Base-by-base conservation (phyloP, 148 eudicot genomes). In the Bassia scoparia region DNA sequence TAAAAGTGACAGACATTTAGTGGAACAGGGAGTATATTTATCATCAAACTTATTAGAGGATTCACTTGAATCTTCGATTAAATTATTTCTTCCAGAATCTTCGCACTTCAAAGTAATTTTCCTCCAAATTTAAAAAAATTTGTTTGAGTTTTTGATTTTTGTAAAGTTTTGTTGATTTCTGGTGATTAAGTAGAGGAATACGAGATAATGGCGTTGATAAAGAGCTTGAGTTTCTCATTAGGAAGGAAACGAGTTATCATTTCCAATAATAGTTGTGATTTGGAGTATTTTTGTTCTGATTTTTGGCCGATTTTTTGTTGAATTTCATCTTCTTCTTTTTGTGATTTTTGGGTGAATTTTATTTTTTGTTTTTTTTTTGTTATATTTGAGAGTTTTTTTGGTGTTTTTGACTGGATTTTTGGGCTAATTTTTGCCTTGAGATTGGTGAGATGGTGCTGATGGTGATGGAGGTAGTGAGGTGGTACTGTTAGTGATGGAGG, bases 241-340 rank as follows among this genome's bases (percentile, higher is more conserved):
- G 86, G 96, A 61, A 86, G 97, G 61, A 92, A 92, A 59, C 79
- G 97, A 77, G 74, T 92, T 59, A 50, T 84, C 9, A 69, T 75
- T 35, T 73, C 84, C 7, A 81, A 73, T 65, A 55, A 78, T 33
- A 77, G 81, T 62, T 71, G 68, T 61, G 13, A 74, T 78, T 14
- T 75, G 67, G 64, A 81, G 70, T 78, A 71, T 15, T 72, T 70
- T 82, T 76, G 82, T 63, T 59, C 73, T 81, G 65, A 89, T 81
- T 75, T 67, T 72, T 76, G 63, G 62, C 14, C 82, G 1, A 56
- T 34, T 54, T n/a, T n/a, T n/a, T n/a, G n/a, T n/a, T n/a, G n/a
- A n/a, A n/a, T n/a, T n/a, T n/a, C n/a, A n/a, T n/a, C n/a, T n/a
- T n/a, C n/a, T n/a, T n/a, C n/a, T n/a, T n/a, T n/a, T n/a, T n/a